Conservation (phyloP, 2,329 filamentous ascomycete genomes). For the Pseudogymnoascus sp. region DNA sequence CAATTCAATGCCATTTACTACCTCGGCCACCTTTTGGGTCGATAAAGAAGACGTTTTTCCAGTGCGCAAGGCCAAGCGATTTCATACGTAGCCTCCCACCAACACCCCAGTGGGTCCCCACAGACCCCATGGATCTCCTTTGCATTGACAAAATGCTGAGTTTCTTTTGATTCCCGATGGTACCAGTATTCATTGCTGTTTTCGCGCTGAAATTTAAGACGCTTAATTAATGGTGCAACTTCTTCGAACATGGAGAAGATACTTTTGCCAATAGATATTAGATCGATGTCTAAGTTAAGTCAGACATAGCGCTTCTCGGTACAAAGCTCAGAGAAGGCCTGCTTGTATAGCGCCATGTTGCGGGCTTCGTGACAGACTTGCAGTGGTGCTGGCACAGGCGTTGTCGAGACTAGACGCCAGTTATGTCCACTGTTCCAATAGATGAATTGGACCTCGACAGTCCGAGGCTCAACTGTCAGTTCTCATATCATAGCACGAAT, state of each 20-base stretch:
- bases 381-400: not conserved
- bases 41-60: not conserved
- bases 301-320: not conserved
- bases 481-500: constrained; percentile 17
- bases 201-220: not conserved
- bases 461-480: constrained; percentile 13
- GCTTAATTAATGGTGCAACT: not conserved
- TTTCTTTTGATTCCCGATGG: not conserved
- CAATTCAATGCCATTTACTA: not conserved
- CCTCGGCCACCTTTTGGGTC: not conserved
- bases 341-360: not conserved
- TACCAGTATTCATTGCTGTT: not conserved
- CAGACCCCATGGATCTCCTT: not conserved
- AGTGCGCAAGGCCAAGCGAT: not conserved
- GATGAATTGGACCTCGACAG: constrained; percentile 9
- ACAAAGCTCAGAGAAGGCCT: not conserved
- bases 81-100: not conserved
- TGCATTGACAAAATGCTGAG: not conserved
- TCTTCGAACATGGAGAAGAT: not conserved
- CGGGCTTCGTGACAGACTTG: not conserved
- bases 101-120: not conserved
- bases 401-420: not conserved
- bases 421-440: not conserved
- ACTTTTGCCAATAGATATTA: not conserved
- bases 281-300: not conserved